Evolutionary conservation across 192 early-diverging fungal species (phyloP).

Genomic region (Podochytrium sp.): DNA sequence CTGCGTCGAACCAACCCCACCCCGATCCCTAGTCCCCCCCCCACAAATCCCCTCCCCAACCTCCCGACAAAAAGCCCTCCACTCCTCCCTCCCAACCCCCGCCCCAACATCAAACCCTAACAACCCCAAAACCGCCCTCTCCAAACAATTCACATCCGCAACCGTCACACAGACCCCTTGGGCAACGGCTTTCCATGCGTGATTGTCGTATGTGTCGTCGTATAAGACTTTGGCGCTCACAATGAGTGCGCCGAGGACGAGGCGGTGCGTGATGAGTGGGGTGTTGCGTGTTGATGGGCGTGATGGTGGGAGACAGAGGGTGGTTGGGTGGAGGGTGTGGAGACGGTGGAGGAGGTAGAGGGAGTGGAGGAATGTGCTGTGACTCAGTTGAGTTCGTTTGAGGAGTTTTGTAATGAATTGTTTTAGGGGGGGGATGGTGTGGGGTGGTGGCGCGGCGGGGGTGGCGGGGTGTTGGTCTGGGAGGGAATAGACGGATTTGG

Average conservation of each 20-base stretch:
- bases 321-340: background rate
- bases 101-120: constrained; percentile 9
- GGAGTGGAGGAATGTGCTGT: constrained; percentile 7
- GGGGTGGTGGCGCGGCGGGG: background rate
- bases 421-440: constrained; percentile 4
- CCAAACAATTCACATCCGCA: constrained; percentile 21
- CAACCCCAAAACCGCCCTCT: background rate
- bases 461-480: background rate
- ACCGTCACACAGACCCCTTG: constrained; percentile 9
- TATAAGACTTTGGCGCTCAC: constrained; percentile 25
- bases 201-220: constrained; percentile 32
- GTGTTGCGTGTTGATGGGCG: background rate
- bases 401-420: constrained; percentile 12
- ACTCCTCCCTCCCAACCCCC: background rate
- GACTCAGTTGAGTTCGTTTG: constrained; percentile 8
- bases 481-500: background rate
- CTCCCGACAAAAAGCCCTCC: background rate
- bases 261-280: background rate
- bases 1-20: background rate
- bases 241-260: constrained; percentile 15
- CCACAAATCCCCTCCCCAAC: background rate
- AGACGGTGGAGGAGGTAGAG: constrained; percentile 2
- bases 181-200: constrained; percentile 7
- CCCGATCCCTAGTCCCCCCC: background rate
- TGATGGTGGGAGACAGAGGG: background rate